Evolutionary conservation across 2,329 filamentous ascomycete genomes (phyloP), one percentile per base, ranked within the genome.

Genomic region (Aspergillus sp.): DNA sequence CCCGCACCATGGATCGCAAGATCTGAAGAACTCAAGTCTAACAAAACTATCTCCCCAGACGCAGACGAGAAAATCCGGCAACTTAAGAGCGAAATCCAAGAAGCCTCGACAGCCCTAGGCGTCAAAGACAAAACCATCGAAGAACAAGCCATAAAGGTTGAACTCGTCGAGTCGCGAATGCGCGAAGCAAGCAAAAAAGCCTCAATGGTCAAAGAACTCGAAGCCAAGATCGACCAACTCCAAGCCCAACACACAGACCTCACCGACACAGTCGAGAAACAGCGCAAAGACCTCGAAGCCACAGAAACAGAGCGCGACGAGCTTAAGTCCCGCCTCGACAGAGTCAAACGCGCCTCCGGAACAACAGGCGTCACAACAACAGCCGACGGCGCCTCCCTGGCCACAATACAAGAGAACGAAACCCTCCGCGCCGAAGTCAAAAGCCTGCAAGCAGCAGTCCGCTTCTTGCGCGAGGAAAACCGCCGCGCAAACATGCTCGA

Each of bases 81-180:
- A 17, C 75, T 95, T 49, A 88, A 85, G 59, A 87, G 90, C 46
- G 85, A 91, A 56, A 80, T 93, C 55, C 82, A 84, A 55, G 88
- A 91, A 60, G 83, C 86, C 17, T 85, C 87, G 3, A 83, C 85
- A 47, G 77, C 80, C 3, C 78, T 89, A 49, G 82, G 85, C 1
- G 79, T 84, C 53, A 83, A 85, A 53, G 88, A 95, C 55, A 87
- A 90, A 64, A 84, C 85, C 32, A 81, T 95, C 45, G 90, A 94
- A 66, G 91, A 94, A 49, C 71, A 88, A 20, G 81, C 85, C n/a
- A 85, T 96, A 57, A 90, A 93, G 67, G 95, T 96, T 57, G 91
- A 96, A 68, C 88, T 93, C 37, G 82, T 97, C 33, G 88, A 95
- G 66, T 87, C 88, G 6, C 80, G 88, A 49, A 90, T 93, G 84